Percentiles rank a stretch among this genome's conserved stretches.
Conservation (phyloP, 805 yeast genomes). For the Sungouiella blattae region DNA sequence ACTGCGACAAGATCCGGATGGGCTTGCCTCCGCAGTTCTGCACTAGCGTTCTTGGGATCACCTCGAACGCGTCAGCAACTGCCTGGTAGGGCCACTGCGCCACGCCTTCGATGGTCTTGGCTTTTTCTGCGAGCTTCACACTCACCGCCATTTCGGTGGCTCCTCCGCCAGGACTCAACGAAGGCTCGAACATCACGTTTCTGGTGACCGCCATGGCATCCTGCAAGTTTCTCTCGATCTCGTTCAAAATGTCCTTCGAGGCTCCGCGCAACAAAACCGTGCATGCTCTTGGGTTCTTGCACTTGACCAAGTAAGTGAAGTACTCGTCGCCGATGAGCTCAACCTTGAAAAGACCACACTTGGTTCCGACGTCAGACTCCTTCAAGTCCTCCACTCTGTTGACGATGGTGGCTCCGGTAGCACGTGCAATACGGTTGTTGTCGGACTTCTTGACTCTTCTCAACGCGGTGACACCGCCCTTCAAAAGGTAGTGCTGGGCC, state of each 20-base stretch:
- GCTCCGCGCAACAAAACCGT: slow-evolving; percentile 93
- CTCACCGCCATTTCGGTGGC: slow-evolving; percentile 99
- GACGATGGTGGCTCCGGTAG: slow-evolving; percentile 96
- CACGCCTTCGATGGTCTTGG: slow-evolving; percentile 89
- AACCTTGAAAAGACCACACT: slow-evolving; percentile 88
- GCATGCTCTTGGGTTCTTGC: slow-evolving; percentile 88
- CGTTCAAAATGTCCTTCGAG: slow-evolving; percentile 92
- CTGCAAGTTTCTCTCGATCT: slow-evolving; percentile 93
- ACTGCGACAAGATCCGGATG: slow-evolving; percentile 79
- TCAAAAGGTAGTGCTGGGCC: slow-evolving; percentile 93
- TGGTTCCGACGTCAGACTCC: slow-evolving; percentile 83
- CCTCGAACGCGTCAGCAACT: slow-evolving; percentile 98
- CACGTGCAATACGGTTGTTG: slow-evolving; percentile 93
- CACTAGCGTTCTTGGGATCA: slow-evolving; percentile 93
- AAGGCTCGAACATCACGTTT: slow-evolving; percentile 91
- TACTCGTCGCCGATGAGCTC: slow-evolving; percentile 97
- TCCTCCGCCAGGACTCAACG: slow-evolving; percentile 97
- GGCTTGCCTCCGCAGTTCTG: slow-evolving; percentile 99
- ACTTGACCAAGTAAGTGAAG: slow-evolving; percentile 78
- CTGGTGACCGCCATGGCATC: slow-evolving; percentile 98
- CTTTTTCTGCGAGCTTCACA: slow-evolving; percentile 82
- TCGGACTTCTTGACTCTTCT: slow-evolving; percentile 95
- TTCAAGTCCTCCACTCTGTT: slow-evolving; percentile 92
- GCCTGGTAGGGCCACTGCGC: slow-evolving; percentile 99
- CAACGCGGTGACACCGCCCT: slow-evolving; percentile 88